A percentile compares a stretch with the other conserved stretches of the same genome.
Conservation (phyloP, 2,329 filamentous ascomycete genomes). For the Fusarium annulatum region DNA sequence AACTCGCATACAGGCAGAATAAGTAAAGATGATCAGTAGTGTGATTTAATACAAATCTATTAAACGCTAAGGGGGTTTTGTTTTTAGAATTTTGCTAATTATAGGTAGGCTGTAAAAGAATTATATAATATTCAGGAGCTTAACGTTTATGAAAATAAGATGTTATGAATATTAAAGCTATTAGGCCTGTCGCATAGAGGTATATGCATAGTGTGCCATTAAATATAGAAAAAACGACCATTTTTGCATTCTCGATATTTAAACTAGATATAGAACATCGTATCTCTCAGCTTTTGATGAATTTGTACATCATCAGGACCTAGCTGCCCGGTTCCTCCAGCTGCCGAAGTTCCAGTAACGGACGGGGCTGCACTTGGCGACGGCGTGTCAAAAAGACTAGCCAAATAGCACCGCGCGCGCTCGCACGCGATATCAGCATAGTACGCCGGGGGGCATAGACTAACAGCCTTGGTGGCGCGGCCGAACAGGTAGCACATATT, state of each 20-base stretch:
- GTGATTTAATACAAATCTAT: accelerated
- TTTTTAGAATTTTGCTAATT: not conserved
- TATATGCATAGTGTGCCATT: accelerated
- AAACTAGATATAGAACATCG: not conserved
- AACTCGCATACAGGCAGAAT: not conserved
- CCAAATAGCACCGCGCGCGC: not conserved
- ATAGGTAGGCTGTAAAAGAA: too few species aligned
- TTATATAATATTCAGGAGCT: accelerated
- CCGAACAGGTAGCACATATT: not conserved
- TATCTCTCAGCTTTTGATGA: not conserved
- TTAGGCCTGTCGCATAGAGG: accelerated
- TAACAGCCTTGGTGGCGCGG: not conserved
- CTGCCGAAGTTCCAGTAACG: not conserved
- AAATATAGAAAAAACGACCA: accelerated
- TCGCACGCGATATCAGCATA: not conserved
- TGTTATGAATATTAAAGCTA: accelerated
- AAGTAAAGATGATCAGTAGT: accelerated
- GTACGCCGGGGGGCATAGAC: not conserved
- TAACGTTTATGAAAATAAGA: accelerated
- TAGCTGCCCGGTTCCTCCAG: not conserved
- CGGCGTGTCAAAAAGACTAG: not conserved
- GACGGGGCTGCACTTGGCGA: not conserved
- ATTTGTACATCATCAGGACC: not conserved
- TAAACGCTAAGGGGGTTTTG: accelerated
- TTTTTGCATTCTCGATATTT: not conserved